These are phyloP conservation scores for Penicillium concentricum DNA, from an alignment of 2,329 filamentous ascomycete genomes.

Conservation along the genomic window DNA sequence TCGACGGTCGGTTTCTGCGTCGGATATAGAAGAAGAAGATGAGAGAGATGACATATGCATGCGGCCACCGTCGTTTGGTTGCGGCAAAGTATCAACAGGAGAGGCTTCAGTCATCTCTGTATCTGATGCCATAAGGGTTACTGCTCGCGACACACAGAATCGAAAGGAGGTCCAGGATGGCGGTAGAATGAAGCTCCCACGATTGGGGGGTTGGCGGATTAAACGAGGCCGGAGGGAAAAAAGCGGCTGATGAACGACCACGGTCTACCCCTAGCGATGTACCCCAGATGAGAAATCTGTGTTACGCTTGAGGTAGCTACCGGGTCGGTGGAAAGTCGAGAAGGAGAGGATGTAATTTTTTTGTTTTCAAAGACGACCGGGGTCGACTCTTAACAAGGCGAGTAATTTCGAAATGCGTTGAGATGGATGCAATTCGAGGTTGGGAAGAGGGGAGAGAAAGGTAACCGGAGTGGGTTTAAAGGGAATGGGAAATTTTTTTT, in stretches of 20 bases:
- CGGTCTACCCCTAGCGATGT: constrained; percentile 40
- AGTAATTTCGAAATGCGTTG: constrained; percentile 6
- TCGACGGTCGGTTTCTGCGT: constrained; percentile 46
- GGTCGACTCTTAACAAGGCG: constrained; percentile 2
- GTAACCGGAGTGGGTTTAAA: background rate
- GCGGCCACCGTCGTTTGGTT: constrained; percentile 40
- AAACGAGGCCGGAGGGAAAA: background rate
- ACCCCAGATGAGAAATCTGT: constrained; percentile 39
- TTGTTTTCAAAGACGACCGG: constrained; percentile 11
- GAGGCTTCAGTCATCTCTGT: constrained; percentile 38
- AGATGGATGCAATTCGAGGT: constrained; percentile 5
- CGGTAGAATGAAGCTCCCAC: constrained; percentile 7
- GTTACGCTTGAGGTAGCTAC: constrained; percentile 40
- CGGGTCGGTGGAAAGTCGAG: constrained; percentile 19
- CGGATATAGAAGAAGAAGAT: constrained; percentile 50
- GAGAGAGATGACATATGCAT: constrained; percentile 42
- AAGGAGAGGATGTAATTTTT: background rate
- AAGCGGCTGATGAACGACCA: constrained; percentile 20
- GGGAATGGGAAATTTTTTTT: background rate
- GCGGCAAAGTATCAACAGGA: constrained; percentile 41
- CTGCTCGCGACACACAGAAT: constrained; percentile 19
- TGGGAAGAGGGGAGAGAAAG: constrained; percentile 6
- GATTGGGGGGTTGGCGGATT: background rate
- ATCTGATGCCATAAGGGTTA: constrained; percentile 36
- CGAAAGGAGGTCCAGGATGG: constrained; percentile 24